A percentile compares a stretch with the other conserved stretches of the same genome.
phyloP scores from a whole-genome alignment of 768 basidiomycete species.

The Cyathus striatus region DNA sequence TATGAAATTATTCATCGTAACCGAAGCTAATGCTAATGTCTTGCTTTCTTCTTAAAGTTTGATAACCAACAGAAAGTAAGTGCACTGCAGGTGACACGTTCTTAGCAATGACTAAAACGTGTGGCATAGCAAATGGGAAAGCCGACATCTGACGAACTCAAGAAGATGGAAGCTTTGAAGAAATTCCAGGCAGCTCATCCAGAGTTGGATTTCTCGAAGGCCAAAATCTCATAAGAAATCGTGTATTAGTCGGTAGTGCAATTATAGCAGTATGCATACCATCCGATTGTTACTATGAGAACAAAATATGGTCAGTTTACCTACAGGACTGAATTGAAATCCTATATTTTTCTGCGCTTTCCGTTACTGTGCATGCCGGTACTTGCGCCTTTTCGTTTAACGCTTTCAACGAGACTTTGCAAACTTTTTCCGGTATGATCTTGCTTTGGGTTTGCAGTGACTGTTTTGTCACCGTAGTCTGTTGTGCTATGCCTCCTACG shows the following conservation, averaged over 20 bases:
- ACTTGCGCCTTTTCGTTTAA: conserved; percentile 70
- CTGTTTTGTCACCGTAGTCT: conserved; percentile 7
- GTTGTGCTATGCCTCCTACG: conserved; percentile 45
- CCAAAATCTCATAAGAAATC: conserved; percentile 64
- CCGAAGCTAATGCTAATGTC: conserved; percentile 4
- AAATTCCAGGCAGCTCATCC: conserved; percentile 90
- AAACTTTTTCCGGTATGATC: conserved; percentile 33
- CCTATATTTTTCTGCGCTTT: conserved; percentile 36
- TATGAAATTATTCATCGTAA: conserved; percentile 30
- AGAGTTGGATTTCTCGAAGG: conserved; percentile 91
- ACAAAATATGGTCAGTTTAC: not conserved
- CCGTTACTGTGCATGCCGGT: conserved; percentile 20
- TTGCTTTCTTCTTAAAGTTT: conserved; percentile 36
- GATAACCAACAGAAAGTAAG: conserved; percentile 74
- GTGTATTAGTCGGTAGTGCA: not conserved
- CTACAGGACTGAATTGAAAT: no score
- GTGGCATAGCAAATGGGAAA: conserved; percentile 81
- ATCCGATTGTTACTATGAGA: not conserved
- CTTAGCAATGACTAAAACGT: no score
- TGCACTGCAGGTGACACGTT: no score
- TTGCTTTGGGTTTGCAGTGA: conserved; percentile 4
- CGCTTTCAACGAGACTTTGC: conserved; percentile 72
- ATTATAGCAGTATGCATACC: not conserved
- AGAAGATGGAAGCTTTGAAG: conserved; percentile 87
- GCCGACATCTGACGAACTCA: conserved; percentile 90